Conservation (phyloP, 768 basidiomycete genomes). For the Heimioporus sp. region DNA sequence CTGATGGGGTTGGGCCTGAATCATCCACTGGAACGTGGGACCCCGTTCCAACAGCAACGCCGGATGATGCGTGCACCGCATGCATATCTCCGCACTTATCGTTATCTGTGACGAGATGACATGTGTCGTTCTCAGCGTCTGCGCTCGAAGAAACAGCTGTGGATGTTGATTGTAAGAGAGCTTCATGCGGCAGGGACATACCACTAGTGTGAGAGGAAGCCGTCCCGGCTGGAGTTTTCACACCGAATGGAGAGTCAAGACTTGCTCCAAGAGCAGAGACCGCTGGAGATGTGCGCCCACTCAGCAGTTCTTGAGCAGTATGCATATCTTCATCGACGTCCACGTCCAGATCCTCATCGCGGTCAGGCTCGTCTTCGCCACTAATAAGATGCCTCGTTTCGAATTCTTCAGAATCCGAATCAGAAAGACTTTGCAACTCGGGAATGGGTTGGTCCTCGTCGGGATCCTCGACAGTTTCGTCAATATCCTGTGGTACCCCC, state of each 20-base stretch:
- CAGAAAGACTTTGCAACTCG: conserved; percentile 23
- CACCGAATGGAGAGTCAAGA: conserved; percentile 8
- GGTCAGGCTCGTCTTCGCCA: conserved; percentile 26
- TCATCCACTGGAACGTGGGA: background rate
- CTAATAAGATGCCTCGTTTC: conserved; percentile 13
- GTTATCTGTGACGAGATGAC: conserved; percentile 1
- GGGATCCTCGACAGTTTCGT: conserved; percentile 12
- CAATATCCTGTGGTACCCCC: conserved; percentile 2
- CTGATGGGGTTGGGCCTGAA: background rate
- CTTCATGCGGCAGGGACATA: background rate
- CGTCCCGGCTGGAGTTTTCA: conserved; percentile 1
- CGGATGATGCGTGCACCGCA: conserved; percentile 1
- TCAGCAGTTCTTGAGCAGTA: conserved; percentile 21
- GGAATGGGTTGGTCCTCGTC: conserved; percentile 20
- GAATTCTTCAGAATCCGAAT: conserved; percentile 30
- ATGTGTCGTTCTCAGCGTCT: background rate
- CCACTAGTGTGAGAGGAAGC: conserved; percentile 4
- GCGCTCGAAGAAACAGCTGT: conserved; percentile 5
- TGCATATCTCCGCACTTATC: background rate
- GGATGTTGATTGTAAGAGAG: conserved; percentile 8
- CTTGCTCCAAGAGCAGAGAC: conserved; percentile 20
- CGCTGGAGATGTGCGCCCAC: conserved; percentile 25
- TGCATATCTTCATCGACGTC: conserved; percentile 28
- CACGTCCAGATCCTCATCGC: conserved; percentile 28
- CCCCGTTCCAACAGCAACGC: conserved; percentile 2